Base-by-base conservation (phyloP, 805 yeast species). In the Lipomyces mesembrius region DNA sequence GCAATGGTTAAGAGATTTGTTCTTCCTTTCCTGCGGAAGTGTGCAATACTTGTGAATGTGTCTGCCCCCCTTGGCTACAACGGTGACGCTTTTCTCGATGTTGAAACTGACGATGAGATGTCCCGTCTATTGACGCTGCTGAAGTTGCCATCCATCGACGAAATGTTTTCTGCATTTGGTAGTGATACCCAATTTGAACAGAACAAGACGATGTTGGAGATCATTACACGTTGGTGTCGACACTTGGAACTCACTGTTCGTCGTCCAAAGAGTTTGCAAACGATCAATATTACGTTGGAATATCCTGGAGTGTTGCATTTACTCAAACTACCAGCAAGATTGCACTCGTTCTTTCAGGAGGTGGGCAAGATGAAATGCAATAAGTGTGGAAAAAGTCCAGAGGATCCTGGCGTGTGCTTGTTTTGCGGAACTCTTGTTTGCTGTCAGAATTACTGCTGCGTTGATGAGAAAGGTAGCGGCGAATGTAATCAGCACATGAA, bases 371-470 rank as follows among this genome's bases (percentile, higher is more conserved):
- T 59, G 61, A 62, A 53, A 78, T 55, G 79, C 80, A 14, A 27
- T 78, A 75, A 72, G 82, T 80, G 82, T 58, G 59, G 56, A 2
- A 59, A 53, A 20, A 62, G 71, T 20, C 80, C 83, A 0, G 68
- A 78, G 2, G 96, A 93, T 70, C 95, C 97, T 0, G 97, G 96
- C 0, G 80, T 94, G 9, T 94, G 99, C 74, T 78, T 94, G 63
- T 88, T 88, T 68, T 95, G 99, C 78, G 95, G 92, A 0, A 78
- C 79, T 11, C 81, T 87, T 7, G 82, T 91, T 27, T 87, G 87
- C 68, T 78, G 87, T n/a, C 97, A 93, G 73, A 60, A 85, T 80
- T 68, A 77, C 80, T 53, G 84, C 87, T 20, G 81, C 84, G 63
- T 65, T 34, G 70, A 66, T 3, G 65, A 60, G 60, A 77, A 77